Base-by-base conservation (phyloP, 345 rosid species). In the Dipteronia dyeriana region DNA sequence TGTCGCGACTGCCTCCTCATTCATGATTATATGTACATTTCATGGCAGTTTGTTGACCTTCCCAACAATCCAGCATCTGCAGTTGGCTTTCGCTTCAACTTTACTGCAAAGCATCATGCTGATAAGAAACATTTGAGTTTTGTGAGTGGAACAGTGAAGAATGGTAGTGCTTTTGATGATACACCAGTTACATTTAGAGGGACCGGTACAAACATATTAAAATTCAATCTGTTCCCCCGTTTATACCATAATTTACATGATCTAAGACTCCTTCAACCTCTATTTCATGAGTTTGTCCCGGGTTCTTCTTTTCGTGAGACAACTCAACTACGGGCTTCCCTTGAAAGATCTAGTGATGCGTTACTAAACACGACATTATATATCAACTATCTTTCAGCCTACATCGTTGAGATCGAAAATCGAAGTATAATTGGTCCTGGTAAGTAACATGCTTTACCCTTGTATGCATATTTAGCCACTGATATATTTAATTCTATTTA, bases 41-140 rank as follows among this genome's bases (percentile, higher is more conserved):
- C 99, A 0, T 96, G 99, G 98, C 89, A 84, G 66, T 96, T 90
- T 80, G 89, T 96, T 66, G 99, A 96, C 83, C 86, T 91, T 61
- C 97, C 98, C 5, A 89, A 72, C 77, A 79, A 79, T 41, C 98
- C 99, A 75, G 99, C 98, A 1, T 74, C 88, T 66, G 97, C 99
- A 51, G 97, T 90, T 82, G 99, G 97, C 19, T 94, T 91, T 82
- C 92, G 68, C 84, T 96, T 94, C 88, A 94, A 94, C 82, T 80
- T 90, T 41, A 87, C 97, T 66, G 83, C 87, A 13, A 92, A 82
- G 80, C 81, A 82, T 68, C 87, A 81, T 69, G 83, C 71, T 57
- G 81, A 82, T 75, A 77, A 80, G 81, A 89, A 82, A 73, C 97
- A 92, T 80, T 61, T 85, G 71, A 96, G 92, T 85, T 91, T 86